Base-by-base conservation (phyloP, 164 flowering plant species). In the Chimonanthus salicifolius region DNA sequence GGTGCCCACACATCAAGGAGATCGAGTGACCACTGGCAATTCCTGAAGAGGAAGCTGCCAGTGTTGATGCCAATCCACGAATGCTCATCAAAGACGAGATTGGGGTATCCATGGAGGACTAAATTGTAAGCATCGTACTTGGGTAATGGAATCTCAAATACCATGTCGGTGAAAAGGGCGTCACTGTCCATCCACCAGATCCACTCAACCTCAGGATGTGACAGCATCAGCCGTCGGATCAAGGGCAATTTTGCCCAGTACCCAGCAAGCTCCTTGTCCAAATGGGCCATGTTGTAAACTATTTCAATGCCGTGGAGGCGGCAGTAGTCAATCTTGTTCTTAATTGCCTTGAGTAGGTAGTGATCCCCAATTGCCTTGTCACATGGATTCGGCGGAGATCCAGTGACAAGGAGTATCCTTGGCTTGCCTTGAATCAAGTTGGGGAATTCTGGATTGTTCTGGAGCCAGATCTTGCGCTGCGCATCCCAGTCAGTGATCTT, bases 111-210 rank as follows among this genome's bases (percentile, higher is more conserved):
- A 78, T 92, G 98, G 69, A 94, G 78, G 16, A 94, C 93, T 80
- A 94, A 67, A 72, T 94, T 91, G 68, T 83, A 78, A 8, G 80
- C 71, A 4, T 83, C 76, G 73, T 94, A 94, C 83, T 89, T 92
- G 1, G 71, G 21, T 5, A 88, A 48, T 0, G 98, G 98, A 44
- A 94, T 80, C 84, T 94, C 89, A 72, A 94, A 94, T 47, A 85
- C 89, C 97, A 94, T 90, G 74, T 94, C 98, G 3, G 98, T 94
- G 70, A 94, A 92, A 77, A 92, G 74, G 0, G 98, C 98, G 83
- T 94, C 98, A 76, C 97, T 92, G 69, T 94, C 98, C 92, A 94
- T 90, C 98, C 98, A 94, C 98, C 98, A 91, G 72, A 94, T 85
- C 97, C 98, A 94, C 80, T 94, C 97, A 1, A 90, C 87, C 48